A percentile compares a stretch with the other conserved stretches of the same genome.
phyloP scores from a whole-genome alignment of 257 asterid species.

The Solanum pimpinellifolium region DNA sequence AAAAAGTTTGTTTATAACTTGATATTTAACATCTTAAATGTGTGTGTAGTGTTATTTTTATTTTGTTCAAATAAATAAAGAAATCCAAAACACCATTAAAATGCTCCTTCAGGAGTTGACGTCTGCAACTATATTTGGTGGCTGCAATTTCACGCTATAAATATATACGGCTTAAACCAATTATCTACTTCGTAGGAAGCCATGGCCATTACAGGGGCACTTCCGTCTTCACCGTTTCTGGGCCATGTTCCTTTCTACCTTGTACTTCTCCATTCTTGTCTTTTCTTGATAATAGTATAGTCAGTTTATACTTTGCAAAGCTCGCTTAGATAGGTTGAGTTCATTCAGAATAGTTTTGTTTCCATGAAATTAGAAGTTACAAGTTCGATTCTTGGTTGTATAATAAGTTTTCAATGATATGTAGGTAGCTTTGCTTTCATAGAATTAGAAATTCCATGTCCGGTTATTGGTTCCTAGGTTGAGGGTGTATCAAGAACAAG shows the following conservation, averaged over 20 bases:
- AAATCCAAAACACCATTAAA: not conserved
- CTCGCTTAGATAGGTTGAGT: not conserved
- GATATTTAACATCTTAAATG: too few species aligned
- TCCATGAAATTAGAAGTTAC: not conserved
- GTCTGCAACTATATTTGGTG: not conserved
- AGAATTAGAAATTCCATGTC: not conserved
- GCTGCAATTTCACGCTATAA: not conserved
- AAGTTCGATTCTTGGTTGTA: not conserved
- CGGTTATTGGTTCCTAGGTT: not conserved
- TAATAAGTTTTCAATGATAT: not conserved
- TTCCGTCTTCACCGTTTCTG: conserved; percentile 52
- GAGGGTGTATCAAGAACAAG: not conserved
- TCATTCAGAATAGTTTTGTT: not conserved
- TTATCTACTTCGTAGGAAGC: not conserved
- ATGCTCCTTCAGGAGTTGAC: not conserved
- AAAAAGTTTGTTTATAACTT: too few species aligned
- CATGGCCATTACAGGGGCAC: conserved; percentile 29
- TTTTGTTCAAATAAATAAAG: not conserved
- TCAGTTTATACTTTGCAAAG: not conserved
- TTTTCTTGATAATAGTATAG: not conserved
- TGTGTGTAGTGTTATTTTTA: too few species aligned
- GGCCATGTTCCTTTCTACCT: conserved; percentile 26
- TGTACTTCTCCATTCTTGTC: conserved; percentile 25
- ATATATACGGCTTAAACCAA: not conserved
- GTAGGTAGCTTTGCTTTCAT: not conserved